Evolutionary conservation across 2,329 filamentous ascomycete genomes (phyloP), one percentile per base, ranked within the genome.

Genomic region (Clonostachys chloroleuca): DNA sequence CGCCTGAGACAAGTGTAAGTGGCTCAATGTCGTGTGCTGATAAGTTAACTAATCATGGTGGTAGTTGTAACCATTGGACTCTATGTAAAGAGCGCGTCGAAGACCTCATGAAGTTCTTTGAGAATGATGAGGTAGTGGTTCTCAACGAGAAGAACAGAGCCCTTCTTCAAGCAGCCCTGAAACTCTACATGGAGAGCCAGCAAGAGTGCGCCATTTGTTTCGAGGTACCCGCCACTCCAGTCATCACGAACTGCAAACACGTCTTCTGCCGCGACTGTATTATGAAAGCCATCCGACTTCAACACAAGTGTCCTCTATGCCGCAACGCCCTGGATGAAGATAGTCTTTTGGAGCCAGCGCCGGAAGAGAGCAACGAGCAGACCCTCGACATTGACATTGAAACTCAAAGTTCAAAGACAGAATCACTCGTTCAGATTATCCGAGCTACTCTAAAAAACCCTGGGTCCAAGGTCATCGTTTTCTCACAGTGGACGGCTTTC

Each of bases 241-340:
- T 94, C 45, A 95, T 96, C 56, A 95, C 90, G 1, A 80, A 84
- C 43, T 96, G 91, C 66, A 89, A 87, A 24, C 91, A 96, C 62
- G 74, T 83, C 2, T 96, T 91, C 63, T 91, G 90, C 54, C 74
- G 72, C 18, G 67, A 71, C 5, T 96, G 92, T 61, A 90, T 96
- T 51, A 73, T 81, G 45, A 80, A 81, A 52, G 86, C 87, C 44
- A 86, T 95, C 49, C 78, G 87, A 47, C 74, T 80, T 2, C 89
- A 94, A 59, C 78, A 85, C 46, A 90, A 86, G 62, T 96, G 92
- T 51, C 92, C 91, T 0, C 84, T 95, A 77, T 95, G 91, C 58
- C 85, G 89, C 17, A 82, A 85, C 6, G 69, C 80, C 34, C 77
- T 95, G 14, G 70, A 76, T 12, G 76, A 83, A 47, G 73, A 72